Conservation (phyloP, 768 basidiomycete species). For the Mycena floridula region DNA sequence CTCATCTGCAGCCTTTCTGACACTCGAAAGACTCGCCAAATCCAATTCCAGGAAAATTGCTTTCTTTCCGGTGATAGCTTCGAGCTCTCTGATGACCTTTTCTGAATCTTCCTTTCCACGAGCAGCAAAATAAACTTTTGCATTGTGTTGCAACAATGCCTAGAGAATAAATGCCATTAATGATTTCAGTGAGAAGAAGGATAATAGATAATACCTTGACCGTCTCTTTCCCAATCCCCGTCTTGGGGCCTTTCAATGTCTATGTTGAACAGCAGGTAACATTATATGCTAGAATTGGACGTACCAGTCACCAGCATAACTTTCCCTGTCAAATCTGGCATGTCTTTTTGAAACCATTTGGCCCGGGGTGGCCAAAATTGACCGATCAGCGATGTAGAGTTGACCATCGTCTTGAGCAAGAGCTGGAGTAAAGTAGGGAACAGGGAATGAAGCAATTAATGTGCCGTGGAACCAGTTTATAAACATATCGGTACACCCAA, state of each 20-base stretch:
- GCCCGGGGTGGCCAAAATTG: not conserved
- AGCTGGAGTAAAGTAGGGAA: too few species aligned
- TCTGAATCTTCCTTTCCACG: constrained; percentile 24
- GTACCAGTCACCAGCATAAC: constrained; percentile 11
- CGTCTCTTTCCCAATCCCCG: constrained; percentile 9
- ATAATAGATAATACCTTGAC: constrained; percentile 5
- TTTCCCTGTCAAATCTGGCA: constrained; percentile 10
- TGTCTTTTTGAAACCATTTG: constrained; percentile 1
- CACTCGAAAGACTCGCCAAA: not conserved
- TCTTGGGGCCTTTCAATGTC: too few species aligned
- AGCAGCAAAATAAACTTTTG: constrained; percentile 39
- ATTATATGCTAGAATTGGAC: too few species aligned
- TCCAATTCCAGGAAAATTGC: constrained; percentile 18
- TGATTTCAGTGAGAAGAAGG: not conserved
- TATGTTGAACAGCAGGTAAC: too few species aligned
- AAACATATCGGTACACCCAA: too few species aligned
- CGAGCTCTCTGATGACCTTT: constrained; percentile 28
- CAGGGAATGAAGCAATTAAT: too few species aligned
- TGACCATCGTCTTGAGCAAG: too few species aligned
- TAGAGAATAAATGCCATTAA: constrained; percentile 5
- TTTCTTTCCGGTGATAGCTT: constrained; percentile 27
- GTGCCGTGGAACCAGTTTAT: too few species aligned
- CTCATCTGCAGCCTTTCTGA: constrained; percentile 2
- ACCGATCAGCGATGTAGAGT: too few species aligned
- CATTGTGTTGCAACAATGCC: constrained; percentile 32